phyloP scores from a whole-genome alignment of 495 filamentous ascomycete genomes.

The Haplographium delicatum region DNA sequence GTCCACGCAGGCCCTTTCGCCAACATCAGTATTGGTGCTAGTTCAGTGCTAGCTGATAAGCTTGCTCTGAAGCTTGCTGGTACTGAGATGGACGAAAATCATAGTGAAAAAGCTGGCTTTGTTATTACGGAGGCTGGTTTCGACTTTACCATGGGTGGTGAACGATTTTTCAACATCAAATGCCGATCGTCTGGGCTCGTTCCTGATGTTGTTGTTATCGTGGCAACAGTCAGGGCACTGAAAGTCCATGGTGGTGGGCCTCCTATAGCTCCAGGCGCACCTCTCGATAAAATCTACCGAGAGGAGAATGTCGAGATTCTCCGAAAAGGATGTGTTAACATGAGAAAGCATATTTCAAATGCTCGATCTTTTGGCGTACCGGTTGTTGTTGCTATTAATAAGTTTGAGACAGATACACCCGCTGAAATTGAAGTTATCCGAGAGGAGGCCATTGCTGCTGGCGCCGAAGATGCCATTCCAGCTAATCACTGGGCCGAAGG shows the following conservation, averaged over 20 bases:
- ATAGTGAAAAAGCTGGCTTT: conserved; percentile 78
- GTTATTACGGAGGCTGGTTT: conserved; percentile 98
- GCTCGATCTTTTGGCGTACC: conserved; percentile 84
- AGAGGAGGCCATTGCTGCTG: conserved; percentile 87
- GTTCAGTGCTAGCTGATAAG: conserved; percentile 90
- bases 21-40: conserved; percentile 96
- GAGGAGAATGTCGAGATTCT: conserved; percentile 91
- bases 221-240: conserved; percentile 89
- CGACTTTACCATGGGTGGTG: conserved; percentile 99
- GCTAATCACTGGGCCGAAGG: conserved; percentile 98
- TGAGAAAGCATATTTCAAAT: conserved; percentile 90
- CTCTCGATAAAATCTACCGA: conserved; percentile 78
- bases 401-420: conserved; percentile 87
- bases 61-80: conserved; percentile 93
- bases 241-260: conserved; percentile 97
- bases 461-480: conserved; percentile 87
- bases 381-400: conserved; percentile 97
- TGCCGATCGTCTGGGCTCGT: conserved; percentile 89
- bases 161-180: conserved; percentile 99
- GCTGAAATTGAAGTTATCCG: conserved; percentile 85
- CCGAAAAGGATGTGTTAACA: conserved; percentile 83
- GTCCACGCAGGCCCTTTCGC: conserved; percentile 97
- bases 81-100: conserved; percentile 90
- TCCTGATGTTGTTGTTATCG: conserved; percentile 89
- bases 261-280: conserved; percentile 78